A percentile compares a stretch with the other conserved stretches of the same genome.
Conservation (phyloP, 2,329 filamentous ascomycete species). For the Plenodomus biglobosus region DNA sequence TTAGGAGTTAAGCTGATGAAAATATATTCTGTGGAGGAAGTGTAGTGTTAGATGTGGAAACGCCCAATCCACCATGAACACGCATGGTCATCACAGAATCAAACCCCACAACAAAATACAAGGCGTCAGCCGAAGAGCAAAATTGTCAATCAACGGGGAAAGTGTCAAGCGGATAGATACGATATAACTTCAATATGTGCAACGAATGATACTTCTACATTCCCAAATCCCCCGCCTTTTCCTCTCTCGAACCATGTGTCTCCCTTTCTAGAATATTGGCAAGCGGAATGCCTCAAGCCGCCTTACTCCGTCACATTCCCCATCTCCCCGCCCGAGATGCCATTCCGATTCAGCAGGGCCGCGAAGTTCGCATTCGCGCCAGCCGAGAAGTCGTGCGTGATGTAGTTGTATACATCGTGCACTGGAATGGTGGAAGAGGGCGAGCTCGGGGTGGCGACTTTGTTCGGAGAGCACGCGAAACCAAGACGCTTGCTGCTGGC, state of each 20-base stretch:
- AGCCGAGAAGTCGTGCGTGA: constrained; percentile 29
- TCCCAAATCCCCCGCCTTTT: neutral
- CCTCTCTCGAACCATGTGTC: neutral
- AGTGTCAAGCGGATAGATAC: no score
- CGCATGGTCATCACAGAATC: no score
- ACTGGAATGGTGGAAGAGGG: constrained; percentile 25
- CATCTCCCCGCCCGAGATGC: constrained; percentile 9
- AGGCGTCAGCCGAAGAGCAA: no score
- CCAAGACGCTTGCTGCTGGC: constrained; percentile 23
- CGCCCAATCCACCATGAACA: no score
- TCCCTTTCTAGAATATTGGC: neutral
- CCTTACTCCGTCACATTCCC: constrained; percentile 2
- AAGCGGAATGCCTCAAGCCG: no score
- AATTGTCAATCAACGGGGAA: no score
- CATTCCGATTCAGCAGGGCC: constrained; percentile 28
- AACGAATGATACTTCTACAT: neutral
- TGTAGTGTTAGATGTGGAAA: no score
- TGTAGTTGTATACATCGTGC: constrained; percentile 36
- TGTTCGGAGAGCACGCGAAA: constrained; percentile 25
- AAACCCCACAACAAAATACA: no score
- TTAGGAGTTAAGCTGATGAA: no score
- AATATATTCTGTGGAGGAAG: no score
- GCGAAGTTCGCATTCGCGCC: constrained; percentile 31
- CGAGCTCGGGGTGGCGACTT: constrained; percentile 23
- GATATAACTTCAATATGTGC: neutral